Evolutionary conservation across 495 filamentous ascomycete genomes (phyloP).

Genomic region (Halenospora varia): DNA sequence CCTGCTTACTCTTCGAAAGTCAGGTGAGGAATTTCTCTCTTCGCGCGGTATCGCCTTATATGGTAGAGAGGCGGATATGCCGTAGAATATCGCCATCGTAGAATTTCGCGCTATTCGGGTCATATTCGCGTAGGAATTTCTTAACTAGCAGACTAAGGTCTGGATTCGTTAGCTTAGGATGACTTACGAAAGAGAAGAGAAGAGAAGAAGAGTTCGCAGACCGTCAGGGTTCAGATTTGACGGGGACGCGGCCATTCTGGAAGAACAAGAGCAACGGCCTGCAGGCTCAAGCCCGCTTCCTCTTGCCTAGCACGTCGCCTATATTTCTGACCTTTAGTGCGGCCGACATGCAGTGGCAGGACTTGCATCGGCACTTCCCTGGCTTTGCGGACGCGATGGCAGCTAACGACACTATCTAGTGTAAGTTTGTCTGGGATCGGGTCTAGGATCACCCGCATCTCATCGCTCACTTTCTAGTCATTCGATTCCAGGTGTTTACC

Average conservation of each 20-base stretch:
- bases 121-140: conserved; percentile 1
- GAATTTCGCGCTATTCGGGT: background rate
- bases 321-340: background rate
- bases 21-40: conserved; percentile 9
- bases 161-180: background rate
- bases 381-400: background rate
- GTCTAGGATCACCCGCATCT: background rate
- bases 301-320: background rate
- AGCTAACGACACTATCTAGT: background rate
- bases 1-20: conserved; percentile 5
- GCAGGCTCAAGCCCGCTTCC: background rate
- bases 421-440: background rate
- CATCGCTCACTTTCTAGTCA: background rate
- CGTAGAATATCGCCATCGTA: conserved; percentile 6
- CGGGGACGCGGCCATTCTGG: background rate
- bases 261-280: background rate
- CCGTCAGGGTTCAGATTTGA: background rate
- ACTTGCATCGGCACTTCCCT: background rate
- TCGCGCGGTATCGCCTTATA: background rate
- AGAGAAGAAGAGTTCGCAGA: background rate
- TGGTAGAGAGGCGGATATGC: conserved; percentile 7
- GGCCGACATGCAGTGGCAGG: background rate
- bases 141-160: background rate
- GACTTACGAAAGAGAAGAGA: background rate
- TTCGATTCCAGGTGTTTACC: background rate